Percentiles rank a stretch among this genome's conserved stretches.
Evolutionary conservation across 192 early-diverging fungal species (phyloP).

Genomic region (Oehlia diaphana): DNA sequence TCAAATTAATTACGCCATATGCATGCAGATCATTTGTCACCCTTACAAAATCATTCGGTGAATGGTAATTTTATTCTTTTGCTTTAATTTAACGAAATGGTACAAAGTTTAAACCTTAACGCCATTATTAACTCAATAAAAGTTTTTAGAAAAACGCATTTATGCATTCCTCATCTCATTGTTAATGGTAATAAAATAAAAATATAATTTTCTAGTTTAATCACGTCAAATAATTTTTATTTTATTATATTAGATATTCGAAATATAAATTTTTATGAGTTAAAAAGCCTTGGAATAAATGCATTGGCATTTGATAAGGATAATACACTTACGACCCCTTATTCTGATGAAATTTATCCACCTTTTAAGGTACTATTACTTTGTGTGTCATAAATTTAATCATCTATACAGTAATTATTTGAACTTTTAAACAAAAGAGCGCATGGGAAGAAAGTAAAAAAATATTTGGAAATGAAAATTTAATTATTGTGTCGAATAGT

Average conservation of each 20-base stretch:
- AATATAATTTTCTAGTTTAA: not conserved
- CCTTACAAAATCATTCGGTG: no score
- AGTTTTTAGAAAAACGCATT: constrained; percentile 60
- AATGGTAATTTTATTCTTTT: no score
- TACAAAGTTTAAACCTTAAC: constrained; percentile 76
- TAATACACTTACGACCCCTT: constrained; percentile 91
- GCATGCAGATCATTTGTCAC: not conserved
- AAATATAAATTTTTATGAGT: constrained; percentile 58
- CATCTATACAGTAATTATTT: not conserved
- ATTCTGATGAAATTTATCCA: constrained; percentile 64
- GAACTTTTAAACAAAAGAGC: constrained; percentile 35
- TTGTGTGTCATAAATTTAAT: not conserved
- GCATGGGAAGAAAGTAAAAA: constrained; percentile 68
- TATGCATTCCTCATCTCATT: constrained; percentile 75
- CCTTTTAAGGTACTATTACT: constrained; percentile 56
- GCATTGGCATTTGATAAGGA: constrained; percentile 96
- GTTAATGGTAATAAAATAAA: constrained; percentile 54
- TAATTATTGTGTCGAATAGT: constrained; percentile 90
- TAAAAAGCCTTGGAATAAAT: constrained; percentile 61
- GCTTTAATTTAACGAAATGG: constrained; percentile 46
- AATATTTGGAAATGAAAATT: constrained; percentile 58
- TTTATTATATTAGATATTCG: constrained; percentile 58
- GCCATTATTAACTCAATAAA: constrained; percentile 57
- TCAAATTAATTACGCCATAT: not conserved
- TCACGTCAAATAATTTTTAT: not conserved